These are phyloP conservation scores for Linum trigynum DNA, from an alignment of 345 rosid genomes.

Conservation along the genomic window DNA sequence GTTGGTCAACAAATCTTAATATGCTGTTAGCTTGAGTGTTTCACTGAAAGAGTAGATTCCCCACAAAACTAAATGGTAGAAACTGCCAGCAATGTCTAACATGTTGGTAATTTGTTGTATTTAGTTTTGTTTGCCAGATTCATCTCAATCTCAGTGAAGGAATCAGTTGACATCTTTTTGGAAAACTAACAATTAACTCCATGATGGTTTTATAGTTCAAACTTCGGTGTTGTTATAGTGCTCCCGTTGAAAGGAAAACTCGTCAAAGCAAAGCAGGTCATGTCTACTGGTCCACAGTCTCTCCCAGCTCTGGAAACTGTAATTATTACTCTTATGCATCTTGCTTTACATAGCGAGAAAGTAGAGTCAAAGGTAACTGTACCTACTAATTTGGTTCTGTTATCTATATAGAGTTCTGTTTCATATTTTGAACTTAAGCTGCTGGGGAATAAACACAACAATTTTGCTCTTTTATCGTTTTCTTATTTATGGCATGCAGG, in stretches of 20 bases:
- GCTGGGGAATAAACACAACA: neutral
- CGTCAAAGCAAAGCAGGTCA: conserved; percentile 60
- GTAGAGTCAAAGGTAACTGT: conserved; percentile 67
- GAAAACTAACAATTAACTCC: neutral
- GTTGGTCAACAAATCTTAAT: neutral
- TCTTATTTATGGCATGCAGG: conserved; percentile 39
- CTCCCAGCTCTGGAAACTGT: conserved; percentile 56
- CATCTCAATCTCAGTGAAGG: too few relatives aligned
- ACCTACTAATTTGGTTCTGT: conserved; percentile 5
- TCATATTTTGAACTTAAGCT: neutral
- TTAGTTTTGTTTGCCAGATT: too few relatives aligned
- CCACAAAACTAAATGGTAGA: too few relatives aligned
- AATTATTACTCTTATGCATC: conserved; percentile 73
- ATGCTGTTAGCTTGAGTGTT: too few relatives aligned
- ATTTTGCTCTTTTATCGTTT: neutral
- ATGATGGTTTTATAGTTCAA: conserved; percentile 40
- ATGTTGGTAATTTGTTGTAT: too few relatives aligned
- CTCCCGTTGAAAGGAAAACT: conserved; percentile 51
- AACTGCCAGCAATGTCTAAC: too few relatives aligned
- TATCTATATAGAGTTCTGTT: neutral
- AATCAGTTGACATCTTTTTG: too few relatives aligned
- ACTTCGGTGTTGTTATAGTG: conserved; percentile 64
- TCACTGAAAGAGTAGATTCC: too few relatives aligned
- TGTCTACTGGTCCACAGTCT: conserved; percentile 74
- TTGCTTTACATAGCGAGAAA: conserved; percentile 78